Percentiles rank a stretch among this genome's conserved stretches.
Conservation (phyloP, 164 flowering plant genomes). For the Tinospora cordifolia region DNA sequence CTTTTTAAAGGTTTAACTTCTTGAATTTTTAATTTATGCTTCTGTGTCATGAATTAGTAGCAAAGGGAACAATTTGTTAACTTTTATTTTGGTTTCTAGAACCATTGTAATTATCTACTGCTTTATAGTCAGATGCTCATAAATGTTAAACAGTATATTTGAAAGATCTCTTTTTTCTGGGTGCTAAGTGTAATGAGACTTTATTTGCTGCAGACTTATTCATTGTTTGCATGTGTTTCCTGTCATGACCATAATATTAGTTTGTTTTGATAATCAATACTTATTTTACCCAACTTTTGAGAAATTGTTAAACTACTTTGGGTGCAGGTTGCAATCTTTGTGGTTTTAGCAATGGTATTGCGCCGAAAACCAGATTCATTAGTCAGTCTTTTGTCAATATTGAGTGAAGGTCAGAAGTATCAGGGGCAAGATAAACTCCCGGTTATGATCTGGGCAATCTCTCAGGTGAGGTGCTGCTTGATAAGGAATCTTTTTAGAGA, state of each 20-base stretch:
- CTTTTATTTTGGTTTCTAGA: too few relatives aligned
- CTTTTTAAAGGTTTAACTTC: too few relatives aligned
- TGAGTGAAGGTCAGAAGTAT: constrained; percentile 59
- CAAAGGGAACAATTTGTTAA: too few relatives aligned
- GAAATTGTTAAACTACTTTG: neutral
- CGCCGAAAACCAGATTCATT: constrained; percentile 77
- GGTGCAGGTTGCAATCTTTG: constrained; percentile 84
- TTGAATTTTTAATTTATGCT: too few relatives aligned
- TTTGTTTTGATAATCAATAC: neutral
- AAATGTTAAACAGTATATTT: neutral
- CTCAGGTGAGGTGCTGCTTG: constrained; percentile 47
- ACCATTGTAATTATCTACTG: too few relatives aligned
- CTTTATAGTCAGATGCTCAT: neutral
- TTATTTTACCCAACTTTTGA: neutral
- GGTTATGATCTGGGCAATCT: constrained; percentile 57
- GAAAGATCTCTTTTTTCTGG: neutral
- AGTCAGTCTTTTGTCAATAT: constrained; percentile 34
- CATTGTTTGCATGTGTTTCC: neutral
- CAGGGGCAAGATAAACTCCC: constrained; percentile 92
- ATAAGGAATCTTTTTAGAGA: neutral
- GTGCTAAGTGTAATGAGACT: neutral
- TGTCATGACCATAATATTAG: neutral
- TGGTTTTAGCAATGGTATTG: constrained; percentile 64
- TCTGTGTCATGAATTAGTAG: too few relatives aligned
- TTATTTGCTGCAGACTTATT: neutral